Conservation (phyloP, 805 yeast species). For the Cyberlindnera amylophila region DNA sequence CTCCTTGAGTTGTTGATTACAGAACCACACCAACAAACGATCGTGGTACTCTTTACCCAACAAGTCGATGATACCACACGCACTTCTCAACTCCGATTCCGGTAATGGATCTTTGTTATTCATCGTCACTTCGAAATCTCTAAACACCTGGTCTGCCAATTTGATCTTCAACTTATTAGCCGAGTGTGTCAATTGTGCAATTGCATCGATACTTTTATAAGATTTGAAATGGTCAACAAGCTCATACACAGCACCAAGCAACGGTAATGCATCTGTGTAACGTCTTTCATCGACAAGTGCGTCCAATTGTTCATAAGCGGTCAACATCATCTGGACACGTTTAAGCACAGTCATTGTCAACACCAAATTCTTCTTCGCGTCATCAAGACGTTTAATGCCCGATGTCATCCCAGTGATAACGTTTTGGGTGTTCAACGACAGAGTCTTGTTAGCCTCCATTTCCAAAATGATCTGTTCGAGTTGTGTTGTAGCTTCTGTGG, state of each 20-base stretch:
- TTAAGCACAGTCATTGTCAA: conserved; percentile 82
- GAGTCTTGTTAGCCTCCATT: conserved; percentile 43
- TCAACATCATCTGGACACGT: conserved; percentile 79
- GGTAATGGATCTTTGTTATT: conserved; percentile 28
- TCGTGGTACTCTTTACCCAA: conserved; percentile 54
- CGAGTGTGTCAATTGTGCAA: conserved; percentile 58
- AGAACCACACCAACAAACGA: conserved; percentile 69
- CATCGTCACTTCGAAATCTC: conserved; percentile 60
- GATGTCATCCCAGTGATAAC: conserved; percentile 68
- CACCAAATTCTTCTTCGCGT: conserved; percentile 78
- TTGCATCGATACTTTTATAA: conserved; percentile 79
- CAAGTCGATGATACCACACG: conserved; percentile 68
- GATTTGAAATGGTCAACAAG: conserved; percentile 69
- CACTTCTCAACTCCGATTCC: conserved; percentile 43
- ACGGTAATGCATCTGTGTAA: conserved; percentile 50
- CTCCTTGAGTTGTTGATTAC: conserved; percentile 66
- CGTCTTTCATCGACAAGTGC: conserved; percentile 42
- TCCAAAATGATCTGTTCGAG: conserved; percentile 38
- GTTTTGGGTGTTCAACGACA: conserved; percentile 53
- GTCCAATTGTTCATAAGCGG: conserved; percentile 63
- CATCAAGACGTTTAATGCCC: conserved; percentile 74
- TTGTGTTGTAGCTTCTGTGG: conserved; percentile 20
- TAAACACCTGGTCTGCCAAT: conserved; percentile 64
- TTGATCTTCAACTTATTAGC: conserved; percentile 56
- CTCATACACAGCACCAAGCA: conserved; percentile 70